These are phyloP conservation scores for Glaciozyma antarctica DNA, from an alignment of 768 basidiomycete genomes.

Conservation along the genomic window DNA sequence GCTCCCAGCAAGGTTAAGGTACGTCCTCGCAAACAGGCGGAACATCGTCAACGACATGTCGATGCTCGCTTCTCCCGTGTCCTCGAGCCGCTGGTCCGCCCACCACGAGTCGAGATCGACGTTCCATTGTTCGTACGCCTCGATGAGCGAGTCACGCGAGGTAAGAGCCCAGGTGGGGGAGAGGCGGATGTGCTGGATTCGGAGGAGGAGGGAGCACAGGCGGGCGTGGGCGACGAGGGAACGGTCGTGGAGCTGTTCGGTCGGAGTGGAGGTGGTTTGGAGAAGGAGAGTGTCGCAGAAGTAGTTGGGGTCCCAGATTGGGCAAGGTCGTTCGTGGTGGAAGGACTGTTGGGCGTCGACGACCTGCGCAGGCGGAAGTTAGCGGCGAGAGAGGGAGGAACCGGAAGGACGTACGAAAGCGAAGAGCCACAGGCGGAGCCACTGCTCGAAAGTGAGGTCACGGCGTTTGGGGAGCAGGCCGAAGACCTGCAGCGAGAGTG, in stretches of 20 bases:
- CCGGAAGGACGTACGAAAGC: neutral
- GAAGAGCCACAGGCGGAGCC: slow-evolving; percentile 3
- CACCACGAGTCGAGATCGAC: neutral
- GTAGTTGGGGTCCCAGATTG: slow-evolving; percentile 2
- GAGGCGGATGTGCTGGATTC: neutral
- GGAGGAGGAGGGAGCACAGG: slow-evolving; percentile 1
- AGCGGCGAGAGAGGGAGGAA: neutral
- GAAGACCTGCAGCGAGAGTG: neutral
- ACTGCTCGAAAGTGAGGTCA: neutral
- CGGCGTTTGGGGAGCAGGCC: neutral
- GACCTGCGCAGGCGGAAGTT: neutral
- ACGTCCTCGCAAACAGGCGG: neutral
- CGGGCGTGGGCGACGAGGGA: slow-evolving; percentile 3
- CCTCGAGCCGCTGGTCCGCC: neutral
- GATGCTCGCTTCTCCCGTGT: neutral
- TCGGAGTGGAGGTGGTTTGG: neutral
- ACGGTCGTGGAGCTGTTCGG: neutral
- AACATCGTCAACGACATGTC: neutral
- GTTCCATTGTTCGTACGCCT: neutral
- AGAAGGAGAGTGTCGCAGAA: slow-evolving; percentile 6
- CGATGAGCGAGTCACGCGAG: neutral
- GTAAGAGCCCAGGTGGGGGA: neutral
- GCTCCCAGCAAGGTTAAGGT: neutral
- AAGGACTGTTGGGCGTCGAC: slow-evolving; percentile 6
- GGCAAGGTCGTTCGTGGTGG: neutral